These are phyloP conservation scores for Talaromyces atroroseus DNA, from an alignment of 2,329 filamentous ascomycete species.

Conservation along the genomic window DNA sequence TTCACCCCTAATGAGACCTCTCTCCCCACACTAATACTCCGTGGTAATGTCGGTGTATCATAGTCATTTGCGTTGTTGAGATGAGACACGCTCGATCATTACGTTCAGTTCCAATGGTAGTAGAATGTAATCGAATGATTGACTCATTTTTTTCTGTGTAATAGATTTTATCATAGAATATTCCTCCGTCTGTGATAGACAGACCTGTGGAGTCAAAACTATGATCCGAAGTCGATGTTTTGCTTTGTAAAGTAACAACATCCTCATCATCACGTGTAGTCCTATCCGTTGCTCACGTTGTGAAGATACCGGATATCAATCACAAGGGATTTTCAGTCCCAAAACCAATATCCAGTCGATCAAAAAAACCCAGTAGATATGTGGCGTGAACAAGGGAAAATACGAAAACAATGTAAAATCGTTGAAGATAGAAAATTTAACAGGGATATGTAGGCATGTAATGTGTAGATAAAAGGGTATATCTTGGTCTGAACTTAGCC, in stretches of 20 bases:
- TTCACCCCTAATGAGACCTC: not conserved
- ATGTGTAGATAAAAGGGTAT: slow-evolving; percentile 13
- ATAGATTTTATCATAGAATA: not conserved
- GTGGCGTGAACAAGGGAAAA: not conserved
- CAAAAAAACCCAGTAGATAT: not conserved
- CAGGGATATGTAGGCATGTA: slow-evolving; percentile 9
- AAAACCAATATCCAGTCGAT: not conserved
- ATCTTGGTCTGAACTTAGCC: slow-evolving; percentile 7
- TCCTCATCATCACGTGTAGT: not conserved
- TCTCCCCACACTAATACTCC: not conserved
- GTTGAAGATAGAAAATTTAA: not conserved
- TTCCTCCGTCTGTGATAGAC: not conserved
- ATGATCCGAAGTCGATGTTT: not conserved
- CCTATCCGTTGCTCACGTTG: not conserved
- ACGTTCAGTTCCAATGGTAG: not conserved
- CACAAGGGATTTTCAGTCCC: not conserved
- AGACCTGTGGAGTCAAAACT: not conserved
- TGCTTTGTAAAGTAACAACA: too few species aligned
- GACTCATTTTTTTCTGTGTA: not conserved
- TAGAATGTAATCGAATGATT: not conserved
- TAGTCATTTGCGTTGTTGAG: not conserved
- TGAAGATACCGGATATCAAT: not conserved
- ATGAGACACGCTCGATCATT: not conserved
- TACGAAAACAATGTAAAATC: not conserved
- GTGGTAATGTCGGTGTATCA: not conserved